phyloP scores from a whole-genome alignment of 2,329 filamentous ascomycete genomes.

The Hypoxylon sp. region DNA sequence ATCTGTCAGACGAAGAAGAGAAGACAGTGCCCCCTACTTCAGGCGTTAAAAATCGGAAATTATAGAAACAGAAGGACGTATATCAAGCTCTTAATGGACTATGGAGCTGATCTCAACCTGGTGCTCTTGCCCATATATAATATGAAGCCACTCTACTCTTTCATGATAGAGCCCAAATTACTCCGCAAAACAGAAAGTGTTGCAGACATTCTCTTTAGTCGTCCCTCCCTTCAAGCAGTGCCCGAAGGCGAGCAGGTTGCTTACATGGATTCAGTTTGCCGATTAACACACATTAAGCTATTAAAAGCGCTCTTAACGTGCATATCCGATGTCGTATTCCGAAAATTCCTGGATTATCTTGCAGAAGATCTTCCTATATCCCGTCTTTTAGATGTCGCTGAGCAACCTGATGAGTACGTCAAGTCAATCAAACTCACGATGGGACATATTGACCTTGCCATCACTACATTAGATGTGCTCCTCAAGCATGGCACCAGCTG shows the following conservation, averaged over 20 bases:
- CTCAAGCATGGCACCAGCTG: slow-evolving; percentile 1
- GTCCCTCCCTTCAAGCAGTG: neutral
- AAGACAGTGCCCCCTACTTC: slow-evolving; percentile 10
- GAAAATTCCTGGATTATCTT: neutral
- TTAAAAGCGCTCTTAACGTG: neutral
- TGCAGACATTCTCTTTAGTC: slow-evolving; percentile 14
- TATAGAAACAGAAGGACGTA: neutral
- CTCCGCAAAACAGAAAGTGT: slow-evolving; percentile 11
- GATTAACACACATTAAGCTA: slow-evolving; percentile 12
- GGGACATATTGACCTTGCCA: slow-evolving; percentile 12
- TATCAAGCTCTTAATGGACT: slow-evolving; percentile 15
- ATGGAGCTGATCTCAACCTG: slow-evolving; percentile 23
- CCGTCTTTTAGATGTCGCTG: slow-evolving; percentile 14
- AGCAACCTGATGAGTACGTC: neutral
- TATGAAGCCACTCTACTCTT: neutral
- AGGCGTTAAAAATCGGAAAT: slow-evolving; percentile 12
- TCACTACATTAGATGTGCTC: slow-evolving; percentile 1
- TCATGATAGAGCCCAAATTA: neutral
- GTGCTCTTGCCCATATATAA: neutral
- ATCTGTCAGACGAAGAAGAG: neutral
- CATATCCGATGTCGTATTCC: neutral
- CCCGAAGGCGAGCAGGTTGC: neutral
- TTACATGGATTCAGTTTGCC: slow-evolving; percentile 3
- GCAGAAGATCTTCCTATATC: slow-evolving; percentile 4
- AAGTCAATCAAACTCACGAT: neutral